Conservation (phyloP, 225 moss, liverwort and hornwort species). For the Polytrichum formosum region DNA sequence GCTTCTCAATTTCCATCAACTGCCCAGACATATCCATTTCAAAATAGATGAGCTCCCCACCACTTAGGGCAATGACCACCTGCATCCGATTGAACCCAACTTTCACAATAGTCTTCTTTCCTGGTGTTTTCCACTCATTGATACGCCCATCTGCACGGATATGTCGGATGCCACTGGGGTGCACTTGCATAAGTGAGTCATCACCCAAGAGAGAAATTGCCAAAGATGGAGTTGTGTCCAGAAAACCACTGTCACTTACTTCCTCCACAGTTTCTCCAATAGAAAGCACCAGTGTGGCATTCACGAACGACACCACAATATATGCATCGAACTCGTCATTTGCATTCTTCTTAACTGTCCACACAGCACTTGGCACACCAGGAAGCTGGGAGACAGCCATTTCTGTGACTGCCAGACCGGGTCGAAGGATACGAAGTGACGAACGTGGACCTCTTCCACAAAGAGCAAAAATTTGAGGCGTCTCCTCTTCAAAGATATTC, state of each 20-base stretch:
- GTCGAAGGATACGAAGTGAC: conserved; percentile 82
- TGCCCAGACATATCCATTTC: conserved; percentile 99
- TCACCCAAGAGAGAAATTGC: conserved; percentile 93
- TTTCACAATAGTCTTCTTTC: conserved; percentile 92
- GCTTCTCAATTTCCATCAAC: conserved; percentile 98
- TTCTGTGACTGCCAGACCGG: conserved; percentile 96
- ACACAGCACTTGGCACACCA: conserved; percentile 99
- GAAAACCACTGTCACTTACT: conserved; percentile 93
- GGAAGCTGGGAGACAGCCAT: conserved; percentile 98
- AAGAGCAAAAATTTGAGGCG: conserved; percentile 81
- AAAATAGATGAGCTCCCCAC: conserved; percentile 95
- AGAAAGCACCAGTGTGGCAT: conserved; percentile 94
- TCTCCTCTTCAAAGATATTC: conserved; percentile 95
- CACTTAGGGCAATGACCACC: conserved; percentile 97
- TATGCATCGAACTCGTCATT: conserved; percentile 98
- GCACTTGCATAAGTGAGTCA: conserved; percentile 98
- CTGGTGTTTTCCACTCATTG: conserved; percentile 99
- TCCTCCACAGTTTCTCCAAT: conserved; percentile 99
- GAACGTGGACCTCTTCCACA: conserved; percentile 95
- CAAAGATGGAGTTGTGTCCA: conserved; percentile 93
- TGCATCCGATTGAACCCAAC: conserved; percentile 99
- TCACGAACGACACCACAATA: conserved; percentile 95
- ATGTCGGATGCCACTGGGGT: conserved; percentile 95
- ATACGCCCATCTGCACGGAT: conserved; percentile 99
- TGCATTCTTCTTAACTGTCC: conserved; percentile 93